phyloP scores from a whole-genome alignment of 2,329 filamentous ascomycete species.

The Zasmidium angulare region DNA sequence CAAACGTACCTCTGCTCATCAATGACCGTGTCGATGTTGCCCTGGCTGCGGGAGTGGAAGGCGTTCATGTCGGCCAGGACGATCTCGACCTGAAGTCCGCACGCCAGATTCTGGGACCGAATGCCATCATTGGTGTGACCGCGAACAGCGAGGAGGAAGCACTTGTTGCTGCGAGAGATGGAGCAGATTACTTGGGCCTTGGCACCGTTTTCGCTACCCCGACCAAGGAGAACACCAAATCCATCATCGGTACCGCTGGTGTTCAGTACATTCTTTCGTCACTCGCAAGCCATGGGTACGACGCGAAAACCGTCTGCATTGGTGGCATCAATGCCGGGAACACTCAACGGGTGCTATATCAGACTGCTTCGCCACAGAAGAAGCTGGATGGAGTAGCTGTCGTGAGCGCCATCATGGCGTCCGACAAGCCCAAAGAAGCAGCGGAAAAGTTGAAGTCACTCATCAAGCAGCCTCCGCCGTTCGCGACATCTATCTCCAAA shows the following conservation, averaged over 20 bases:
- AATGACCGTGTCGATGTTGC: conserved; percentile 93
- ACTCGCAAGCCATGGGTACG: conserved; percentile 51
- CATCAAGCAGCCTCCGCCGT: conserved; percentile 47
- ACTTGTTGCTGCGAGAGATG: conserved; percentile 65
- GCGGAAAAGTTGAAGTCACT: conserved; percentile 60
- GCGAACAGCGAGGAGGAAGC: conserved; percentile 76
- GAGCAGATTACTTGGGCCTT: conserved; percentile 89
- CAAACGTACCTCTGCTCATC: conserved; percentile 78
- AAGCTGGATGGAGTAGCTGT: conserved; percentile 78
- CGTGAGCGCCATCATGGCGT: conserved; percentile 83
- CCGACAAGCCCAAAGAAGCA: conserved; percentile 64
- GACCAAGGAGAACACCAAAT: conserved; percentile 86
- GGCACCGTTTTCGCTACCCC: conserved; percentile 85
- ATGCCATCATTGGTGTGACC: conserved; percentile 85
- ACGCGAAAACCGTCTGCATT: conserved; percentile 74
- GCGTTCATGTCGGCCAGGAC: conserved; percentile 93
- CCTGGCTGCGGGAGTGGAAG: conserved; percentile 80
- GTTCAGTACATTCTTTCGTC: conserved; percentile 64
- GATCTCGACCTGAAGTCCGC: conserved; percentile 73
- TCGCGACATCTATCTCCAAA: conserved; percentile 30
- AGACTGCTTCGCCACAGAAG: conserved; percentile 60
- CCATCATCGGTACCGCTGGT: conserved; percentile 72
- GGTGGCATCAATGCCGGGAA: conserved; percentile 82
- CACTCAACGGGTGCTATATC: conserved; percentile 70
- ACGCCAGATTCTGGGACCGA: conserved; percentile 68